Evolutionary conservation across 768 basidiomycete species (phyloP), one percentile per base, ranked within the genome.

Genomic region (Postia placenta): DNA sequence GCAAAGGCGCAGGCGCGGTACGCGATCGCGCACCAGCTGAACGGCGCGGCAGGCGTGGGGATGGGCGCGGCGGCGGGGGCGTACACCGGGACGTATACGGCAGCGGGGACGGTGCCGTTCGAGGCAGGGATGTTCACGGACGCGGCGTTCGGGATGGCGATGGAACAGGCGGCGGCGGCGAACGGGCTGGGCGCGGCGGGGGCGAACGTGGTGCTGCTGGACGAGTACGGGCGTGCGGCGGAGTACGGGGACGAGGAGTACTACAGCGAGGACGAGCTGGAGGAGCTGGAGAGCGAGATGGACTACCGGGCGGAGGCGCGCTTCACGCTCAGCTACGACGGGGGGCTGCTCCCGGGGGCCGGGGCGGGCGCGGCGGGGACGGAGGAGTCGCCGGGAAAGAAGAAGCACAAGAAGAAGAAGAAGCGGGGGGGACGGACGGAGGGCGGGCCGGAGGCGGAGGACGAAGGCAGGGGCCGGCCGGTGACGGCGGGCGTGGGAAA

Each of bases 11-110:
- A 77, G 66, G 76, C 79, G 6, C 81, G 84, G 80, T 81, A 82
- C 59, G 73, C 79, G 45, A 78, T 83, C 53, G 83, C 83, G 28
- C 83, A 83, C 56, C 80, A 80, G 64, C 81, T 83, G 28, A 78
- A 72, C 59, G 26, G 67, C 64, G 64, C 59, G 55, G 56, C 49
- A 39, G 54, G 55, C 45, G 41, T 50, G 51, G 59, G 3, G 56
- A 60, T 20, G 59, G 26, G 56, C 20, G 60, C 59, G 14, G 60
- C 63, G 40, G 42, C 48, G 50, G 54, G 48, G 44, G 61, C 62
- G 45, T 65, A 64, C 58, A 63, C 53, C 42, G 48, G 39, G 45
- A 42, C 69, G 48, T 62, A 64, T n/a, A 65, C 60, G 55, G 53
- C 69, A 41, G 53, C 63, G 40, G 58, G 67, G 23, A 58, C 68